Evolutionary conservation across 768 basidiomycete species (phyloP), one percentile per base, ranked within the genome.

Genomic region (Xerocomus spinulosus): DNA sequence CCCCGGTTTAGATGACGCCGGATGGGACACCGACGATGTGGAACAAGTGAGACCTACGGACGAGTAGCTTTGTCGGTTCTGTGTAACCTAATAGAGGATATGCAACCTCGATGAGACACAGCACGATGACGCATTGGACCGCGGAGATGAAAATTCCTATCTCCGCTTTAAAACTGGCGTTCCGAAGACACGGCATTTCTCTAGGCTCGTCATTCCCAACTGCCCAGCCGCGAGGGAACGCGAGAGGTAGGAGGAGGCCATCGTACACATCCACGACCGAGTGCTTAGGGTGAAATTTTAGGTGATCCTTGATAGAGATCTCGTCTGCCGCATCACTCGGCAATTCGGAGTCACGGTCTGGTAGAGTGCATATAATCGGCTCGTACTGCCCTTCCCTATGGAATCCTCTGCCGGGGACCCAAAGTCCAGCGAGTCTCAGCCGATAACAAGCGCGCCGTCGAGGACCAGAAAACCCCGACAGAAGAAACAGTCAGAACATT

Each of bases 391-490:
- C 48, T 51, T 50, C 58, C 59, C 70, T 61, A 77, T 78, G 77
- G 68, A 73, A 67, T 69, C 73, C 63, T 73, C 78, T 68, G 72
- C 73, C 70, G 73, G 68, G 54, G 72, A 75, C 60, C 66, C 71
- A 65, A 61, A 63, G 67, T 62, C 62, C 62, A 63, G 51, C 64
- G 68, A 70, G 53, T 57, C 65, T 45, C 68, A 66, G 48, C 74
- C 78, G 75, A 69, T 67, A 49, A 55, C 69, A 53, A 54, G 68
- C 56, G 53, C 70, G 28, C 57, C 67, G 56, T 56, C 67, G 38
- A 66, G 54, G 55, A 41, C 67, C n/a, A 83, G 71, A 65, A 80
- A 74, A 62, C 57, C 66, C 46, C 81, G 81, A 76, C 79, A 81
- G 58, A 73, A 70, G 59, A 80, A 75, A 67, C 68, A 64, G 50